Evolutionary conservation across 2,329 filamentous ascomycete genomes (phyloP), one percentile per base, ranked within the genome.

Genomic region (Sclerotinia sclerotiorum): DNA sequence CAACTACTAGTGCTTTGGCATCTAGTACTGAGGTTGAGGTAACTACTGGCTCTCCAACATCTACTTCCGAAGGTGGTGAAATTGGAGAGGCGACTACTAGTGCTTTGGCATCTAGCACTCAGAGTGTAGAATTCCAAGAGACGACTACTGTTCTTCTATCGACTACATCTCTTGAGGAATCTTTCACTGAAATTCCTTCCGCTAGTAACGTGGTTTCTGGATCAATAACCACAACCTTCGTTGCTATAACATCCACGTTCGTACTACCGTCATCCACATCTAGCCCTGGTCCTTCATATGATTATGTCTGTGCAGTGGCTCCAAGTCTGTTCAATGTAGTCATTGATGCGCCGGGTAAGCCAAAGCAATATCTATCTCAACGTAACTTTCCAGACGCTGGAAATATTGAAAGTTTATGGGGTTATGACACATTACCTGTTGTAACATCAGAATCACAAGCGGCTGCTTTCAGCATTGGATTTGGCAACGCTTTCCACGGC

Each of bases 341-440:
- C n/a, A 69, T 70, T 29, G n/a, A 67, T n/a, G 24, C 69, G 21
- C n/a, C 62, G 29, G 68, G 70, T 17, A 63, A 70, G 44, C 68
- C 62, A 35, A 46, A 46, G 11, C 70, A 68, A 61, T 71, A 68
- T 55, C 55, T 71, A 24, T 58, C 65, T 11, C 65, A 70, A 27
- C 54, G 60, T 21, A 48, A 70, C 27, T 61, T 55, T 44, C 65
- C 70, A 42, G 66, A 61, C 24, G n/a, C n/a, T 67, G 56, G 52
- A n/a, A 57, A 29, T 54, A 3, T 32, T 8, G 69, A 68, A 35
- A 27, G 48, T 5, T 48, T 61, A 27, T 70, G 62, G 56, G 70
- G 69, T 3, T 71, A 70, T 29, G 62, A 72, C 19, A 60, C 69
- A 52, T 68, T 72, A 15, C 66, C 63, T 24, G 17, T 70, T 11